Evolutionary conservation across 768 basidiomycete species (phyloP).

Genomic region (Leccinellum luteum): DNA sequence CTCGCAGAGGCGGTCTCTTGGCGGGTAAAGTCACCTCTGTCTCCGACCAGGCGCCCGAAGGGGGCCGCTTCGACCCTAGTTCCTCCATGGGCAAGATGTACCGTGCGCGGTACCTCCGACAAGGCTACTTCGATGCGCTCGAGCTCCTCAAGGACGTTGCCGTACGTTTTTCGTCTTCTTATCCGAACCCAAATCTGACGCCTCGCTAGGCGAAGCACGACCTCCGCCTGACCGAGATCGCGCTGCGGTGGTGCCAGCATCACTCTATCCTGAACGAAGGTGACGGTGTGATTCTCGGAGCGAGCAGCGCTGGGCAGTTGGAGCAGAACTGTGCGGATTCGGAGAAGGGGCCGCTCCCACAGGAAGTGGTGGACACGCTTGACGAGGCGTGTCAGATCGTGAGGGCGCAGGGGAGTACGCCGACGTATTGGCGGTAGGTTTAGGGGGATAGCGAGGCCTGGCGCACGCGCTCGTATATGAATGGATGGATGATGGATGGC

Average conservation of each 20-base stretch:
- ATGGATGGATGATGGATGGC: not conserved
- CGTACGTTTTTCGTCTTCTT: constrained; percentile 27
- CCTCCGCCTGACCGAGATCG: constrained; percentile 51
- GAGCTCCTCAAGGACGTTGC: constrained; percentile 39
- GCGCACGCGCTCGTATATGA: too few species aligned
- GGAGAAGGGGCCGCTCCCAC: constrained; percentile 53
- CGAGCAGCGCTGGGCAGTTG: constrained; percentile 44
- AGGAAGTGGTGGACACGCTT: constrained; percentile 48
- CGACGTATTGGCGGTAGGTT: constrained; percentile 36
- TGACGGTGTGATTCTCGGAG: constrained; percentile 51
- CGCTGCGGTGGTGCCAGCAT: constrained; percentile 61
- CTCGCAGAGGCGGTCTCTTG: constrained; percentile 9
- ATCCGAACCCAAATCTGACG: not conserved
- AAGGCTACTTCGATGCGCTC: constrained; percentile 44
- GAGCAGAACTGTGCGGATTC: constrained; percentile 44
- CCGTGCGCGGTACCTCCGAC: constrained; percentile 42
- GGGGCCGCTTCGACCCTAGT: constrained; percentile 42
- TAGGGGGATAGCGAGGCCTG: not conserved
- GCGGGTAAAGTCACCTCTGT: constrained; percentile 48
- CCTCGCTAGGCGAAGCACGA: constrained; percentile 34
- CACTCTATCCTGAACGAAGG: constrained; percentile 44
- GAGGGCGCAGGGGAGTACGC: constrained; percentile 31
- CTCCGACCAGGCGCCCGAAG: constrained; percentile 30
- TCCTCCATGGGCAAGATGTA: constrained; percentile 42
- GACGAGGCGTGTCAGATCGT: constrained; percentile 49